These are phyloP conservation scores for Aspergillus niger DNA, from an alignment of 2,329 filamentous ascomycete genomes.

Conservation along the genomic window DNA sequence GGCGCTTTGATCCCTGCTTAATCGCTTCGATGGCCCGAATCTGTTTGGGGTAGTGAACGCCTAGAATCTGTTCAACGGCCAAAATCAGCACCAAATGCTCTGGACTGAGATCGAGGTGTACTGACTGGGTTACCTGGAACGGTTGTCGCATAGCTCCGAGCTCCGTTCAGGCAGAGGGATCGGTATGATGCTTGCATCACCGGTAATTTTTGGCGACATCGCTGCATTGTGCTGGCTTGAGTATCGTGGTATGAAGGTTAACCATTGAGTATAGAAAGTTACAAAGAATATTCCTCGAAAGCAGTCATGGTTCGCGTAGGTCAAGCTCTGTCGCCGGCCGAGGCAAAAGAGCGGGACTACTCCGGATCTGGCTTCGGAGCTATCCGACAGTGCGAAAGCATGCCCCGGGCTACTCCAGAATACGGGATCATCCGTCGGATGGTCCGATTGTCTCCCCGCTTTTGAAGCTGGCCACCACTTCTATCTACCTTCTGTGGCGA, in stretches of 20 bases:
- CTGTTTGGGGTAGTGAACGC: constrained; percentile 11
- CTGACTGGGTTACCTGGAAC: background rate
- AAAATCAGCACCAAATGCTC: background rate
- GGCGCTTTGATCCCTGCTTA: constrained; percentile 16
- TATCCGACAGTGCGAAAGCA: background rate
- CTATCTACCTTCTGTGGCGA: background rate
- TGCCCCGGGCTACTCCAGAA: background rate
- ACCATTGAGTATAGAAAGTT: background rate
- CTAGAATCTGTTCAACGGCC: background rate
- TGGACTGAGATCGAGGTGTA: background rate
- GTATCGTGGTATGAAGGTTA: background rate
- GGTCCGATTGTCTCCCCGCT: background rate
- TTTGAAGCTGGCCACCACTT: background rate
- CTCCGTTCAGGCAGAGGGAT: background rate
- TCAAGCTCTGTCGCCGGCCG: background rate
- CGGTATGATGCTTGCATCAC: background rate
- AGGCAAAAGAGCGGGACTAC: background rate
- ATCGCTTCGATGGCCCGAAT: constrained; percentile 8
- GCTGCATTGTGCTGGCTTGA: background rate
- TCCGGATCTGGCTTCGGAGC: background rate
- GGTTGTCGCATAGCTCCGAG: background rate
- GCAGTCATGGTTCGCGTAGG: background rate
- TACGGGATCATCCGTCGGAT: background rate
- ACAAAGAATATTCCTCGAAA: background rate
- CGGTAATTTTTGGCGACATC: background rate